Evolutionary conservation across 2,329 filamentous ascomycete species (phyloP).

Genomic region (Pyrenophora teres): DNA sequence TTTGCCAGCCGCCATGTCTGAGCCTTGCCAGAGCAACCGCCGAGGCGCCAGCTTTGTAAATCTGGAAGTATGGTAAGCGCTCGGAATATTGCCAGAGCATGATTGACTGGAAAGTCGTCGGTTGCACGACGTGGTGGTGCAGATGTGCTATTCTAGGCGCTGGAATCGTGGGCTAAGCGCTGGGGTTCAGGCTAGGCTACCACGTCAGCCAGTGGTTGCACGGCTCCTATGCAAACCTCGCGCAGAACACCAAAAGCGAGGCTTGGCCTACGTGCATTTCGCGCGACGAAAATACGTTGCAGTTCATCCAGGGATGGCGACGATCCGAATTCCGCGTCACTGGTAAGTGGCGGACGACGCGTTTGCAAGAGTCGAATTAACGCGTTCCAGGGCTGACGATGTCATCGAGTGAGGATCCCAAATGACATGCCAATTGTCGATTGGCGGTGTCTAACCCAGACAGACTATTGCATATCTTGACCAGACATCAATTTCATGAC

Average conservation of each 20-base stretch:
- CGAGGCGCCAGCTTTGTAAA: conserved; percentile 40
- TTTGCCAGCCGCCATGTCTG: conserved; percentile 38
- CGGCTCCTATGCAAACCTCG: conserved; percentile 27
- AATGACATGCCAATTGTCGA: background rate
- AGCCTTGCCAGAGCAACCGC: conserved; percentile 42
- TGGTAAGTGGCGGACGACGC: background rate
- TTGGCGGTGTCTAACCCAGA: background rate
- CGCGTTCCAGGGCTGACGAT: background rate
- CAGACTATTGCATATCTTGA: background rate
- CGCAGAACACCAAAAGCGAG: conserved; percentile 30
- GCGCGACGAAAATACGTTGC: conserved; percentile 23
- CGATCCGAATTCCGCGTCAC: conserved; percentile 2
- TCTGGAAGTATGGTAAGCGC: conserved; percentile 41
- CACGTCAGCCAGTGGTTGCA: conserved; percentile 28
- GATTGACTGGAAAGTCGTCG: conserved; percentile 32
- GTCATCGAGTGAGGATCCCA: background rate
- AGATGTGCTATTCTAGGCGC: conserved; percentile 39
- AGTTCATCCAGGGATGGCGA: conserved; percentile 14
- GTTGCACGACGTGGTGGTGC: conserved; percentile 36
- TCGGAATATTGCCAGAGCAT: conserved; percentile 26
- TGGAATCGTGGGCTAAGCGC: conserved; percentile 40
- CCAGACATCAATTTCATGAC: background rate
- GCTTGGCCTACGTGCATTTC: conserved; percentile 41
- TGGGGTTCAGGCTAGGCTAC: conserved; percentile 26
- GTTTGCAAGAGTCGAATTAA: background rate